Percentiles rank a stretch among this genome's conserved stretches.
Conservation (phyloP, 2,329 filamentous ascomycete genomes). For the Epichloe baconii region DNA sequence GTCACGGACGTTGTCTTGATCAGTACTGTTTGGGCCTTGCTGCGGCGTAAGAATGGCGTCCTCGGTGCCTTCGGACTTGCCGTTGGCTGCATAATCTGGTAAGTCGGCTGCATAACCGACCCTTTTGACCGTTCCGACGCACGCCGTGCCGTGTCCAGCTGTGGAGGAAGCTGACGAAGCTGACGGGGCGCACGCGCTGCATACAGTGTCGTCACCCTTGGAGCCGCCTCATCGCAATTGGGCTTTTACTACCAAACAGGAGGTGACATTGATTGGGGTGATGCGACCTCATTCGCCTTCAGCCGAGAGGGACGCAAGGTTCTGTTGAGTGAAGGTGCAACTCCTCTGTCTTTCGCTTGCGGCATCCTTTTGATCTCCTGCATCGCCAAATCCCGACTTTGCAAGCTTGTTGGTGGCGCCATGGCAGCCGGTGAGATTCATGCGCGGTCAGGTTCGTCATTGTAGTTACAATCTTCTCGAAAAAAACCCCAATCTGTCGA, state of each 20-base stretch:
- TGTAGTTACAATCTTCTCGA: neutral
- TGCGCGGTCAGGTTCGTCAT: slow-evolving; percentile 13
- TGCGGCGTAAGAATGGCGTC: slow-evolving; percentile 13
- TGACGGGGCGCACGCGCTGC: neutral
- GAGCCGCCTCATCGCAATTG: slow-evolving; percentile 18
- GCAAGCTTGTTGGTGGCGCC: slow-evolving; percentile 12
- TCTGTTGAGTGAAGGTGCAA: slow-evolving; percentile 17
- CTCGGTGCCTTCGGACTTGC: slow-evolving; percentile 11
- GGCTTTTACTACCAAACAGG: slow-evolving; percentile 20
- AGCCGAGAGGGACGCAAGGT: slow-evolving; percentile 19
- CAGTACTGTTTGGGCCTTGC: slow-evolving; percentile 13
- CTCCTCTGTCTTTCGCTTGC: slow-evolving; percentile 12
- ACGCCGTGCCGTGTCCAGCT: neutral
- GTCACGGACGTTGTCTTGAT: slow-evolving; percentile 16
- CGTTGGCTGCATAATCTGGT: slow-evolving; percentile 14
- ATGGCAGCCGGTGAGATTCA: slow-evolving; percentile 10
- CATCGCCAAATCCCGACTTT: slow-evolving; percentile 12
- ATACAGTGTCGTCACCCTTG: slow-evolving; percentile 15
- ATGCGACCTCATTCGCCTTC: slow-evolving; percentile 16
- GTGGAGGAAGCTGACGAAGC: neutral
- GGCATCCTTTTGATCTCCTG: slow-evolving; percentile 13
- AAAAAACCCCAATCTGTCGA: neutral
- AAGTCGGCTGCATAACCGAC: slow-evolving; percentile 6
- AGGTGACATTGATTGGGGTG: slow-evolving; percentile 20
- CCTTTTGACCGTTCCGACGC: too few species aligned